Evolutionary conservation across 164 flowering plant genomes (phyloP), one percentile per base, ranked within the genome.

Genomic region (Hamamelis virginiana): DNA sequence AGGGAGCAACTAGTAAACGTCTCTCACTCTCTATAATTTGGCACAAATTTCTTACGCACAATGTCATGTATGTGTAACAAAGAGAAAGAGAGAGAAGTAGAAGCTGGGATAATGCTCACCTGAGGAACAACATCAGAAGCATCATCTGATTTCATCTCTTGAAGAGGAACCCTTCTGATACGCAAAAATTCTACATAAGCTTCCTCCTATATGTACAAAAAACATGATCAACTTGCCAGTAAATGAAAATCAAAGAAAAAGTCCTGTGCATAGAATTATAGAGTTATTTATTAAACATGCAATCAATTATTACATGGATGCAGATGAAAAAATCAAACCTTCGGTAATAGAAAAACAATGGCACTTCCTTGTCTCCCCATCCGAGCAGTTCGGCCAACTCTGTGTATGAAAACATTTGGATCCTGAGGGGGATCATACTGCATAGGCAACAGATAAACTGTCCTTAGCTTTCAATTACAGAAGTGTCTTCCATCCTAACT

Each of bases 361-460:
- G 99, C 89, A 79, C 79, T 81, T 72, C 98, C 99, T 76, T 83
- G 75, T 74, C 88, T 87, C 25, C 99, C 98, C 87, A 95, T 72
- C 23, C 98, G 81, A 74, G 98, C 99, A 80, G 97, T 92, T 73
- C 98, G 84, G 6, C 99, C 99, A 63, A 90, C 99, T 83, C 98
- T 86, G 71, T 92, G 99, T 62, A 95, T 66, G 72, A 95, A 92
- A 46, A 90, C 91, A 77, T 86, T 87, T 70, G 97, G 94, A 79
- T 95, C 94, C 77, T 92, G 94, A 45, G 98, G 99, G 33, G 97
- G 94, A 67, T 95, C 99, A 86, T 89, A 95, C 99, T 92, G 91
- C 87, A 84, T 64, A 65, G 43, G 51, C 22, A 74, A 74, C 66
- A 72, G 46, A 64, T 5, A 43, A 4, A 57, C 9, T 18, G 23